These are phyloP conservation scores for Aleurites moluccanus DNA, from an alignment of 441 rosid genomes.

Conservation along the genomic window DNA sequence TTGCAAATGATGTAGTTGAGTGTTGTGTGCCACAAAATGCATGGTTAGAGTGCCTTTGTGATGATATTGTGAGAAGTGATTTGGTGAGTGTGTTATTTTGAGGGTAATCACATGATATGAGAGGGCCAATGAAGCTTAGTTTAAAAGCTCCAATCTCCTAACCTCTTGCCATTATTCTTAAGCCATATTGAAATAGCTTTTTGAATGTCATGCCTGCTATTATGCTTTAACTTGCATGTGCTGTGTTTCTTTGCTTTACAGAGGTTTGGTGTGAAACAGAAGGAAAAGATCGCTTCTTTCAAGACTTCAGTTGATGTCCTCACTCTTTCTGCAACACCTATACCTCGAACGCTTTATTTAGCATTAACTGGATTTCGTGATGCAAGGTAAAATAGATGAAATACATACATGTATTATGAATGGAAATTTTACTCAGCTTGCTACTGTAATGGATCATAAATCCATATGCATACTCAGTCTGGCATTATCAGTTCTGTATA, in stretches of 20 bases:
- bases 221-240: slow-evolving; percentile 31
- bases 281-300: slow-evolving; percentile 96
- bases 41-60: too few species aligned
- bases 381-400: slow-evolving; percentile 67
- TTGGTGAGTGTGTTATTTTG: too few species aligned
- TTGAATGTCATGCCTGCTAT: slow-evolving; percentile 17
- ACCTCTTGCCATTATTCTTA: neutral
- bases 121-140: neutral
- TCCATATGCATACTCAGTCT: slow-evolving; percentile 13
- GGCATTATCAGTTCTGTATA: neutral
- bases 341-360: slow-evolving; percentile 95
- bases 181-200: slow-evolving; percentile 11
- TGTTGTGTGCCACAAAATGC: too few species aligned
- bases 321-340: slow-evolving; percentile 97
- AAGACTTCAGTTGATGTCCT: slow-evolving; percentile 97
- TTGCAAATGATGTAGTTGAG: too few species aligned
- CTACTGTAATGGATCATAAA: slow-evolving; percentile 14
- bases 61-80: too few species aligned
- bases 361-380: slow-evolving; percentile 98
- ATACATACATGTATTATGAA: slow-evolving; percentile 3
- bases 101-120: too few species aligned
- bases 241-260: slow-evolving; percentile 38
- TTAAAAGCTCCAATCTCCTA: slow-evolving; percentile 1
- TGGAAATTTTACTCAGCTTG: slow-evolving; percentile 15
- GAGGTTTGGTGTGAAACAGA: slow-evolving; percentile 99